phyloP scores from a whole-genome alignment of 805 yeast species.

The Metschnikowia henanensis region DNA sequence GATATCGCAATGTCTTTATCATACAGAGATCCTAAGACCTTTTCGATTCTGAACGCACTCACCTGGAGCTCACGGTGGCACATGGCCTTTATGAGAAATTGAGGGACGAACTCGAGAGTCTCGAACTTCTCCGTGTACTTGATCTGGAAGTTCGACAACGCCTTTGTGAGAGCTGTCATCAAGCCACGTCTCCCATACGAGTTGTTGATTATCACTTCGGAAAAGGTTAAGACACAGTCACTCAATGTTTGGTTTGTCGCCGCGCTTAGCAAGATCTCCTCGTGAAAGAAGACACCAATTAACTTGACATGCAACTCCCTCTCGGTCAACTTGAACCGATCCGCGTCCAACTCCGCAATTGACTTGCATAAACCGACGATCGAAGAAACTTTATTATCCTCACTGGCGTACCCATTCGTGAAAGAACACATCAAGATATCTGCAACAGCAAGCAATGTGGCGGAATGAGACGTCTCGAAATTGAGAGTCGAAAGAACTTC shows the following conservation, averaged over 20 bases:
- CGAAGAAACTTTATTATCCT: constrained; percentile 9
- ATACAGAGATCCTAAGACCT: constrained; percentile 50
- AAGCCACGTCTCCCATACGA: constrained; percentile 67
- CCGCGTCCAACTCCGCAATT: constrained; percentile 60
- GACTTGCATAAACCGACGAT: constrained; percentile 40
- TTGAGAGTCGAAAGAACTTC: constrained; percentile 13
- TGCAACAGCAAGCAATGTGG: constrained; percentile 27
- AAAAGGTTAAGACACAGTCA: constrained; percentile 31
- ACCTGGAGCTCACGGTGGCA: constrained; percentile 53
- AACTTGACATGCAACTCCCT: constrained; percentile 58
- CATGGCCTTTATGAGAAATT: constrained; percentile 46
- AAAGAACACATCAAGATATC: constrained; percentile 19
- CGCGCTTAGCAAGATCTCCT: constrained; percentile 39
- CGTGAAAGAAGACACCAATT: constrained; percentile 50
- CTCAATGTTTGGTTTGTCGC: constrained; percentile 26
- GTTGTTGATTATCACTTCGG: constrained; percentile 44
- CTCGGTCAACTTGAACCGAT: constrained; percentile 65
- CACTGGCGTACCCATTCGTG: constrained; percentile 1
- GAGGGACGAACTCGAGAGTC: constrained; percentile 49
- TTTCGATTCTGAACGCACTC: constrained; percentile 60
- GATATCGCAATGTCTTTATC: constrained; percentile 42
- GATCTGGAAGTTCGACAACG: constrained; percentile 46
- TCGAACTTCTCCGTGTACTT: constrained; percentile 35
- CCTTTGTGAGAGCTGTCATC: constrained; percentile 55
- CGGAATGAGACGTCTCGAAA: constrained; percentile 23